Evolutionary conservation across 2,329 filamentous ascomycete genomes (phyloP), one percentile per base, ranked within the genome.

Genomic region (Blastomyces gilchristii): DNA sequence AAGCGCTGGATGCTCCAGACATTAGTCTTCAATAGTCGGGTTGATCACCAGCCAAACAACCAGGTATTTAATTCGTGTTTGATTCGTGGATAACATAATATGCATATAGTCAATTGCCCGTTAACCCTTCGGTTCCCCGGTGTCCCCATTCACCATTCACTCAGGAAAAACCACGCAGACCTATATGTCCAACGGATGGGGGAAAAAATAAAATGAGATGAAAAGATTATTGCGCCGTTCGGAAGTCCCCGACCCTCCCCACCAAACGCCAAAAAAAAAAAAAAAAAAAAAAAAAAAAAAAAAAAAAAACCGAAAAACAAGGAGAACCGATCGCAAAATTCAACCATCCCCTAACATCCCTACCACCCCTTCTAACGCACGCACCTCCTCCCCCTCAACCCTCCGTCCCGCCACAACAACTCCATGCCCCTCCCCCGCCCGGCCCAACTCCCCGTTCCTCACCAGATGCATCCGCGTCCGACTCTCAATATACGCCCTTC

Each of bases 401-500:
- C 72, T 76, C 57, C 76, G 72, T 50, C 76, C 76, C 56, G 71
- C 71, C 63, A 77, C 68, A 45, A 77, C 69, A 47, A 74, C 69
- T 11, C 71, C 66, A 58, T 74, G 71, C 18, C 71, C 70, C 57
- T 74, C 71, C 39, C 70, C 67, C 62, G 74, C 69, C 7, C 72
- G 9, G 47, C 47, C 69, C 58, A 77, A 64, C 63, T 76, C 75
- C 8, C 77, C 77, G 52, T 74, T 71, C 31, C 77, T 73, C 77
- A 96, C 90, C 50, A 97, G 78, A 72, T 95, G 89, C 64, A 88
- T 82, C 68, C 85, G 81, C 60, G 90, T 89, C 70, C 91, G 87
- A 62, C 83, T 83, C 76, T 97, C 92, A 58, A 97, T 86, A 73
- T 97, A 97, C 67, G 88, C 83, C 63, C 87, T 81, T 65, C 93